Percentiles rank a stretch among this genome's conserved stretches.
These are phyloP conservation scores for Acidiella bohemica DNA, from an alignment of 495 filamentous ascomycete genomes.

Conservation along the genomic window DNA sequence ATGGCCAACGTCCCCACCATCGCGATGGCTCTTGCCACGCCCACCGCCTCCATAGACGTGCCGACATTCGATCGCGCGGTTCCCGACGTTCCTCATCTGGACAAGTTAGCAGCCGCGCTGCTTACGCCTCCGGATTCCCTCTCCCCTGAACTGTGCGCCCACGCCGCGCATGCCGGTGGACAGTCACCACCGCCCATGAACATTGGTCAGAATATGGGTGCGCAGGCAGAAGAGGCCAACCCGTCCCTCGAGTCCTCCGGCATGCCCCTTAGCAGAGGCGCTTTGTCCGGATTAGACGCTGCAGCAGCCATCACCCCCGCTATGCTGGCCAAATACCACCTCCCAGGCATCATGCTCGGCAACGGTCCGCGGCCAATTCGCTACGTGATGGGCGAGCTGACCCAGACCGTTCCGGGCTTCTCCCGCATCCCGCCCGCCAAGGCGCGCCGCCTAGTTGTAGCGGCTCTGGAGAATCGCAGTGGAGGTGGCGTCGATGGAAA, in stretches of 20 bases:
- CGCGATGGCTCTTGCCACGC: constrained; percentile 50
- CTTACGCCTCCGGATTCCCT: constrained; percentile 95
- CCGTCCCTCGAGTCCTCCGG: constrained; percentile 14
- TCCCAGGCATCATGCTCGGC: constrained; percentile 76
- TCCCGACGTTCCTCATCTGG: constrained; percentile 50
- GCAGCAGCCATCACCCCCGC: constrained; percentile 70
- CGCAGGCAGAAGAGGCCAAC: constrained; percentile 51
- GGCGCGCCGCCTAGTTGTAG: constrained; percentile 76
- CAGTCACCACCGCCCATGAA: constrained; percentile 43
- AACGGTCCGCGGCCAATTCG: constrained; percentile 89
- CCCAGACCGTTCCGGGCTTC: constrained; percentile 85
- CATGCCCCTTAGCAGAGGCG: constrained; percentile 28
- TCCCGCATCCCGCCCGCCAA: constrained; percentile 82
- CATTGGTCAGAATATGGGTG: constrained; percentile 79
- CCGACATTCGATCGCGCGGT: constrained; percentile 36
- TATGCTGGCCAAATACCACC: constrained; percentile 80
- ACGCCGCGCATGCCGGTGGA: constrained; percentile 42
- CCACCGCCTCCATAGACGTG: constrained; percentile 57
- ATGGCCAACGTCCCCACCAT: constrained; percentile 51
- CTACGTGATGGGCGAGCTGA: constrained; percentile 85
- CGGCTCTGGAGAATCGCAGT: constrained; percentile 62
- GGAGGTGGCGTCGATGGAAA: constrained; percentile 55
- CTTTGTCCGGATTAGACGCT: constrained; percentile 48
- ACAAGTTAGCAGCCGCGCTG: constrained; percentile 47
- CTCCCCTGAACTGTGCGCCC: constrained; percentile 75